phyloP scores from a whole-genome alignment of 306 rosid genomes.

The Hippophae rhamnoides region DNA sequence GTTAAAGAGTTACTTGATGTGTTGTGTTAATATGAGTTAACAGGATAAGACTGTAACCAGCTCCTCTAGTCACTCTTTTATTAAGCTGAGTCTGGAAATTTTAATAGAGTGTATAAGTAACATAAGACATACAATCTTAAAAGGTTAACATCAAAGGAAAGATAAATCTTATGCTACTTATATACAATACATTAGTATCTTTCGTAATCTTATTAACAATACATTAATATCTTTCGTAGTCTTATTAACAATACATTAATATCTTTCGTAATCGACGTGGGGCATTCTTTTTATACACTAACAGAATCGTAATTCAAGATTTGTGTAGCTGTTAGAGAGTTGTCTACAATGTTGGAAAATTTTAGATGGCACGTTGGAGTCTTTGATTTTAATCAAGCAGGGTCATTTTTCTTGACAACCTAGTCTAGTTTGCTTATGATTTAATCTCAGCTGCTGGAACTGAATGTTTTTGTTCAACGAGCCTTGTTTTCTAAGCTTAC shows the following conservation, averaged over 20 bases:
- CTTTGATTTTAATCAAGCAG: not conserved
- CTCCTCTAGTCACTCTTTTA: not conserved
- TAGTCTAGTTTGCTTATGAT: not conserved
- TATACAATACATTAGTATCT: too few relatives aligned
- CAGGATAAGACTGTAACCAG: not conserved
- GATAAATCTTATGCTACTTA: too few relatives aligned
- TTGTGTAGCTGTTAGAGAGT: not conserved
- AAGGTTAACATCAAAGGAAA: too few relatives aligned
- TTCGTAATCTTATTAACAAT: too few relatives aligned
- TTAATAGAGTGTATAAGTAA: too few relatives aligned
- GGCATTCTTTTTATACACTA: not conserved
- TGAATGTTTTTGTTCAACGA: not conserved
- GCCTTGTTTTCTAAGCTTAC: not conserved
- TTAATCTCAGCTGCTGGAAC: not conserved
- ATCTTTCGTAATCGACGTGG: too few relatives aligned
- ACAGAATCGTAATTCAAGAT: not conserved
- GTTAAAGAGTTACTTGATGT: not conserved
- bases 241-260: too few relatives aligned
- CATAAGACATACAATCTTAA: too few relatives aligned
- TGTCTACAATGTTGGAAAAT: not conserved
- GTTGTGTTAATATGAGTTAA: not conserved
- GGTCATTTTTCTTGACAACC: not conserved
- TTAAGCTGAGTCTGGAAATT: too few relatives aligned
- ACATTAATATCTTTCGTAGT: too few relatives aligned
- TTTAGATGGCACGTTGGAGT: not conserved